Conservation (phyloP, 352 stramenopile genomes). For the Plasmopara halstedii region DNA sequence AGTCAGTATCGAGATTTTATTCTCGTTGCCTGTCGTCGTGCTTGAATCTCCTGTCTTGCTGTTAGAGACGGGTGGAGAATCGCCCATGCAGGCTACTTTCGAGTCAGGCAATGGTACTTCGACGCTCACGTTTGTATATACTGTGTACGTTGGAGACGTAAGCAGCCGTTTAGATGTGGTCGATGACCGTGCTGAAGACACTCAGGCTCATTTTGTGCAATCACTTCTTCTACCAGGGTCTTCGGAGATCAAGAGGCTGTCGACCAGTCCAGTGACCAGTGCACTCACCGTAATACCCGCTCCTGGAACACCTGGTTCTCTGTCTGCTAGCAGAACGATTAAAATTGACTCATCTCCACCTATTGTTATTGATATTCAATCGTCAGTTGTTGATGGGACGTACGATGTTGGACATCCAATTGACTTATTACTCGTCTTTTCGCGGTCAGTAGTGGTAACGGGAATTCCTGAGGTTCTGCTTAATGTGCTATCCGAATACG, state of each 20-base stretch:
- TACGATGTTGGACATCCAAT: conserved; percentile 59
- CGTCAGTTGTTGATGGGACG: conserved; percentile 34
- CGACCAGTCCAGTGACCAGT: conserved; percentile 33
- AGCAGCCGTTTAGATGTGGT: conserved; percentile 34
- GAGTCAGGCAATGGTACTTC: conserved; percentile 30
- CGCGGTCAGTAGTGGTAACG: conserved; percentile 34
- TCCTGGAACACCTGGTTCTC: conserved; percentile 33
- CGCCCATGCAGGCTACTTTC: conserved; percentile 19
- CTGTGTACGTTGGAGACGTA: conserved; percentile 30
- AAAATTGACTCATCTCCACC: conserved; percentile 41
- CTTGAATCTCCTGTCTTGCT: conserved; percentile 38
- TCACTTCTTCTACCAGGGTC: conserved; percentile 26
- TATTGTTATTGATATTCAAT: conserved; percentile 35
- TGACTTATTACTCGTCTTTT: conserved; percentile 48
- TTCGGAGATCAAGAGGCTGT: conserved; percentile 41
- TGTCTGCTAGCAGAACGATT: conserved; percentile 35
- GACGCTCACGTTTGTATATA: conserved; percentile 47
- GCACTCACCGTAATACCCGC: conserved; percentile 37
- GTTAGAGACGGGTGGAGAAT: conserved; percentile 13
- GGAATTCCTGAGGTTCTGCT: conserved; percentile 39
- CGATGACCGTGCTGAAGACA: conserved; percentile 35
- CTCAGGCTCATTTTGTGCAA: conserved; percentile 38
- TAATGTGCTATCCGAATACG: conserved; percentile 31
- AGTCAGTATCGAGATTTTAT: conserved; percentile 43
- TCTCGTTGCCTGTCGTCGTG: conserved; percentile 58